Percentiles rank a stretch among this genome's conserved stretches.
These are phyloP conservation scores for Spergularia bocconei DNA, from an alignment of 148 eudicot species.

Conservation along the genomic window DNA sequence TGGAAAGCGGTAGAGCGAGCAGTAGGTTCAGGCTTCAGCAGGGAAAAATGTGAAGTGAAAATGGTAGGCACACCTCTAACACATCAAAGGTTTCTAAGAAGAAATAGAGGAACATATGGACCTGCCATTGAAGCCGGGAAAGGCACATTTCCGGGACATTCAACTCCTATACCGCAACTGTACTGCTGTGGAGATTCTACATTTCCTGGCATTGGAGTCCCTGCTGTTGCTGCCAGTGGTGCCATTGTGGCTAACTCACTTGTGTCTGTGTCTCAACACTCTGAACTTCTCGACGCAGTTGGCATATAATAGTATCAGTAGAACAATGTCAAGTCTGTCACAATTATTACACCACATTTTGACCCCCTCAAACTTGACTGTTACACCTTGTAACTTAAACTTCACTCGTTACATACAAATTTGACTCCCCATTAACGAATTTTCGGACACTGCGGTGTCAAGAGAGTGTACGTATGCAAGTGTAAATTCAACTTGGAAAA, in stretches of 20 bases:
- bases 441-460: no score
- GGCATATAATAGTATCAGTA: constrained; percentile 32
- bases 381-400: no score
- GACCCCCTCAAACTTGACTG: no score
- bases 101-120: constrained; percentile 95
- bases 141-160: constrained; percentile 77
- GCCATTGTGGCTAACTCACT: constrained; percentile 95
- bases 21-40: constrained; percentile 69
- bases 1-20: constrained; percentile 88
- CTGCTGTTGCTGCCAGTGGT: constrained; percentile 98
- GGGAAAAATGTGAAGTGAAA: constrained; percentile 82
- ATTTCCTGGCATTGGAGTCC: constrained; percentile 95
- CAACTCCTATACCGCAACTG: constrained; percentile 75
- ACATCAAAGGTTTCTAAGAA: constrained; percentile 71
- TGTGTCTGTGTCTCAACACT: constrained; percentile 87
- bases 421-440: no score
- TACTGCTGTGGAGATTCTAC: constrained; percentile 97
- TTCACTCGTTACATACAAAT: no score
- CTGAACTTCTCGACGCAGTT: constrained; percentile 73
- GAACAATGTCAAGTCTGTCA: no score
- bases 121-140: constrained; percentile 89
- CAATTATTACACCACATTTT: no score
- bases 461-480: no score
- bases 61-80: constrained; percentile 91
- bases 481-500: no score